These are phyloP conservation scores for Pythium scleroteichum DNA, from an alignment of 352 stramenopile species.

Conservation along the genomic window DNA sequence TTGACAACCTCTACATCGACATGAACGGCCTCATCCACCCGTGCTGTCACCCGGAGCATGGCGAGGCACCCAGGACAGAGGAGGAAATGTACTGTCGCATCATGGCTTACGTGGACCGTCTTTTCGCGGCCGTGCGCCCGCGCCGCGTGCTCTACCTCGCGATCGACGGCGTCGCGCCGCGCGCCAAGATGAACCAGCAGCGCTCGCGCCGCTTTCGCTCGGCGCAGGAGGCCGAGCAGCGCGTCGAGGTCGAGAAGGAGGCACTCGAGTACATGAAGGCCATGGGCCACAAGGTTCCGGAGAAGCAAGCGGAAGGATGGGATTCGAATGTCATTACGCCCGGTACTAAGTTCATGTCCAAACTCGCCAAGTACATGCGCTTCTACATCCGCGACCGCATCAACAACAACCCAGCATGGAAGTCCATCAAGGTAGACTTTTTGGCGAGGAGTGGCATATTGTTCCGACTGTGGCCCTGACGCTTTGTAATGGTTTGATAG, in stretches of 20 bases:
- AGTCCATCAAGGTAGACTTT: constrained; percentile 85
- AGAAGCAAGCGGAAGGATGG: constrained; percentile 88
- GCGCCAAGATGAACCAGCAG: constrained; percentile 99
- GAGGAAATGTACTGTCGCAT: constrained; percentile 98
- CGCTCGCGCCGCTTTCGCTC: constrained; percentile 95
- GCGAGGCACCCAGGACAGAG: constrained; percentile 91
- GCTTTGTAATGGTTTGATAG: constrained; percentile 16
- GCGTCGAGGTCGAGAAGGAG: constrained; percentile 91
- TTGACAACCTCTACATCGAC: constrained; percentile 99
- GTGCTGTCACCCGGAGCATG: constrained; percentile 96
- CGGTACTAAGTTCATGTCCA: constrained; percentile 98
- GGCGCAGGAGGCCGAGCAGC: constrained; percentile 95
- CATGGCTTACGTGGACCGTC: constrained; percentile 95
- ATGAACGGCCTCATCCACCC: constrained; percentile 99
- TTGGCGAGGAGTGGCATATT: background rate
- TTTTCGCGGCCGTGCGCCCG: constrained; percentile 94
- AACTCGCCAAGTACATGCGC: constrained; percentile 89
- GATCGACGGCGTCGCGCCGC: constrained; percentile 98
- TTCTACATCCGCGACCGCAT: constrained; percentile 94
- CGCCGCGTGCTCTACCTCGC: constrained; percentile 97
- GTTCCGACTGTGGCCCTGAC: background rate
- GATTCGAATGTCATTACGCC: constrained; percentile 99
- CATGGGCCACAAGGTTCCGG: constrained; percentile 81
- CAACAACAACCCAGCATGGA: constrained; percentile 94
- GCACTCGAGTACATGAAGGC: constrained; percentile 92